Evolutionary conservation across 768 basidiomycete species (phyloP).

Genomic region (Mycena amicta): DNA sequence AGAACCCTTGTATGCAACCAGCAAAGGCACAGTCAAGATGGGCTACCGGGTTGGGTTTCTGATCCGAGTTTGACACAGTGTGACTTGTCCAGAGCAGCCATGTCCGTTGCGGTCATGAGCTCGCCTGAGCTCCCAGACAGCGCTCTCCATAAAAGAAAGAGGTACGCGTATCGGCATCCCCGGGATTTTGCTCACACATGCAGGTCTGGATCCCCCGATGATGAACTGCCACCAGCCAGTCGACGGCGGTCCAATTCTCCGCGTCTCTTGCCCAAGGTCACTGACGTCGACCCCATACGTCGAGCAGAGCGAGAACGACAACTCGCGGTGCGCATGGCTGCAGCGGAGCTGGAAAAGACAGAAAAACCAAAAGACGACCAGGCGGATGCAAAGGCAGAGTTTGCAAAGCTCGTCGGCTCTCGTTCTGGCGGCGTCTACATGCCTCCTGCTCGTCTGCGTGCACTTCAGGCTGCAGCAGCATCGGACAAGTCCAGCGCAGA

Average conservation of each 20-base stretch:
- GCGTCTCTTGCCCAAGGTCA: slow-evolving; percentile 43
- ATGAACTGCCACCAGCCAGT: slow-evolving; percentile 44
- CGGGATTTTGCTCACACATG: slow-evolving; percentile 5
- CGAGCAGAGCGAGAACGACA: slow-evolving; percentile 79
- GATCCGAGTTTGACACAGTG: no score
- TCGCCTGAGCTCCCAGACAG: slow-evolving; percentile 6
- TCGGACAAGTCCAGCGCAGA: slow-evolving; percentile 83
- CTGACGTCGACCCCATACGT: slow-evolving; percentile 77
- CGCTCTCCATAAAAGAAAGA: slow-evolving; percentile 50
- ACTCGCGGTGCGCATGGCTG: slow-evolving; percentile 69
- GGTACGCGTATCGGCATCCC: slow-evolving; percentile 32
- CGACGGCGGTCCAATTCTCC: slow-evolving; percentile 52
- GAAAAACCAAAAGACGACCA: slow-evolving; percentile 54
- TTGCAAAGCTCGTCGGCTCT: slow-evolving; percentile 80
- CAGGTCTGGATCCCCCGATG: slow-evolving; percentile 53
- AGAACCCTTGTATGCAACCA: no score
- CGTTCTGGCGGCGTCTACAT: slow-evolving; percentile 95
- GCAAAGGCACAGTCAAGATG: no score
- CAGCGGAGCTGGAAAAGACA: slow-evolving; percentile 64
- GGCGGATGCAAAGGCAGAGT: slow-evolving; percentile 79
- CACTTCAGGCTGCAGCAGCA: slow-evolving; percentile 82
- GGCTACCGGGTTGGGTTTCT: no score
- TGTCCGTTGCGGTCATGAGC: slow-evolving; percentile 15
- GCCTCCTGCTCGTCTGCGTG: slow-evolving; percentile 90
- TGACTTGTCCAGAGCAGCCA: no score